phyloP scores from a whole-genome alignment of 2,329 filamentous ascomycete genomes.

The Verticillium nubilum region DNA sequence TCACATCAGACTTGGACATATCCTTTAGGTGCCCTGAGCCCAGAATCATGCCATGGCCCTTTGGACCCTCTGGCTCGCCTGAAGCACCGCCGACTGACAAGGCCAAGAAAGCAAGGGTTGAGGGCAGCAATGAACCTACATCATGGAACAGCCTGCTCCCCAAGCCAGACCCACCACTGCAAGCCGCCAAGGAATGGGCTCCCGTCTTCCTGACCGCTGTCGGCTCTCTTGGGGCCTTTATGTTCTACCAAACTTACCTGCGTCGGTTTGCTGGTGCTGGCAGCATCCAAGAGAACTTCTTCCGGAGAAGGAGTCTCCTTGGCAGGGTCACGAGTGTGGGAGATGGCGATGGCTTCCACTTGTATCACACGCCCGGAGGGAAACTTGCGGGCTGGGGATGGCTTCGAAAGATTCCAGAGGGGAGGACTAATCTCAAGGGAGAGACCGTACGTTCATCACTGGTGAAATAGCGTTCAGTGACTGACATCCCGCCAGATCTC shows the following conservation, averaged over 20 bases:
- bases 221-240: constrained; percentile 46
- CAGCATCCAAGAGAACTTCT: constrained; percentile 69
- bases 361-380: constrained; percentile 95
- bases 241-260: constrained; percentile 69
- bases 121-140: constrained; percentile 14
- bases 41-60: constrained; percentile 20
- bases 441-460: constrained; percentile 59
- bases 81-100: not conserved
- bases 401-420: constrained; percentile 68
- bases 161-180: constrained; percentile 30
- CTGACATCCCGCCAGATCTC: constrained; percentile 56
- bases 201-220: constrained; percentile 36
- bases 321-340: constrained; percentile 90
- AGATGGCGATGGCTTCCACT: constrained; percentile 91
- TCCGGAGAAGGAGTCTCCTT: constrained; percentile 70
- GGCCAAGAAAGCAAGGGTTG: constrained; percentile 18
- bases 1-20: not conserved
- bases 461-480: not conserved
- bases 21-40: not conserved
- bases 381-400: constrained; percentile 86
- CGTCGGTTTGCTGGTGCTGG: constrained; percentile 75
- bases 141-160: constrained; percentile 11
- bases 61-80: constrained; percentile 12
- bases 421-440: constrained; percentile 63
- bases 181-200: constrained; percentile 49